Conservation (phyloP, 2,329 filamentous ascomycete genomes). For the Xylaria polymorpha region DNA sequence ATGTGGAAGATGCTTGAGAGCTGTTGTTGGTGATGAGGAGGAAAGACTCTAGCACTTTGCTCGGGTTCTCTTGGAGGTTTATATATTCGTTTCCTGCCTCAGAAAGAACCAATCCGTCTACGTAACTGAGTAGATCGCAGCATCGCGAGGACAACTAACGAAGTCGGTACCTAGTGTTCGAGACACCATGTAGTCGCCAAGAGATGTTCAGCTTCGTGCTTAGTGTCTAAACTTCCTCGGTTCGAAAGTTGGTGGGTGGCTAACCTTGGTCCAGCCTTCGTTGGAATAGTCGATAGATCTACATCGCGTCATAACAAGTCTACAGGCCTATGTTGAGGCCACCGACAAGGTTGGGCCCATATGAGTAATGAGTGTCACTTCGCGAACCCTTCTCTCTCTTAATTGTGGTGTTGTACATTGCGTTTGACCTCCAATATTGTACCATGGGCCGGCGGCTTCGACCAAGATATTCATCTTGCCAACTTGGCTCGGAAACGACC, state of each 20-base stretch:
- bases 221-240: not conserved
- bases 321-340: not conserved
- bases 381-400: not conserved
- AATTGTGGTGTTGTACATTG: not conserved
- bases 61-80: conserved; percentile 15
- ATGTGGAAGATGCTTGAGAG: not conserved
- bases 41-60: not conserved
- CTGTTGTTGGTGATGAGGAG: conserved; percentile 24
- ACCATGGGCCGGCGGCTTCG: not conserved
- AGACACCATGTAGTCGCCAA: conserved; percentile 2
- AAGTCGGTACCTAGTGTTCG: not conserved
- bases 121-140: not conserved
- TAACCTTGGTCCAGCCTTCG: not conserved
- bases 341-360: not conserved
- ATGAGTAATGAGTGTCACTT: not conserved
- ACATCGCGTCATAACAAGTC: not conserved
- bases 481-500: not conserved
- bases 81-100: conserved; percentile 20
- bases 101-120: not conserved
- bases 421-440: not conserved
- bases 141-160: not conserved
- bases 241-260: not conserved
- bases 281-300: conserved; percentile 12
- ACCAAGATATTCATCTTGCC: not conserved
- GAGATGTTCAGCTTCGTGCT: conserved; percentile 22